phyloP scores from a whole-genome alignment of 1,284 basidiomycete genomes.

The Irpex sp. region DNA sequence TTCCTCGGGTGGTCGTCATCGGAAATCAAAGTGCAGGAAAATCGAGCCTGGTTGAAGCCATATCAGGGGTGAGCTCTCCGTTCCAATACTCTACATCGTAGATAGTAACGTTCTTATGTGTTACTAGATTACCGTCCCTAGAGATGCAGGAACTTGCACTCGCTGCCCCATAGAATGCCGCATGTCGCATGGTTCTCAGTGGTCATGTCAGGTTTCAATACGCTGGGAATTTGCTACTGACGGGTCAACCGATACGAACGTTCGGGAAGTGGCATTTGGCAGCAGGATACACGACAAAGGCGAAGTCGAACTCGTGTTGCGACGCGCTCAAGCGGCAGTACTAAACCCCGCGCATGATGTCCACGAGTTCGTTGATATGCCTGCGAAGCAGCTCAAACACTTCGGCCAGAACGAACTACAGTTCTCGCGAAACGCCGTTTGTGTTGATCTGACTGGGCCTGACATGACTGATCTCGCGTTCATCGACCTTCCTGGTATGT shows the following conservation, averaged over 20 bases:
- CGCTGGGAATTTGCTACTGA: constrained; percentile 29
- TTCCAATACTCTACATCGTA: not conserved
- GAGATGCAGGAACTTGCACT: constrained; percentile 22
- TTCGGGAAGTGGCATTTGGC: constrained; percentile 34
- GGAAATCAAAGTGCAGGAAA: constrained; percentile 38
- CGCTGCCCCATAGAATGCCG: constrained; percentile 60
- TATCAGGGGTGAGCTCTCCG: constrained; percentile 44
- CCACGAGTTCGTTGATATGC: constrained; percentile 22
- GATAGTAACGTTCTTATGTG: not conserved
- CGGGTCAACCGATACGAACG: constrained; percentile 20
- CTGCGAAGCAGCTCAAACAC: constrained; percentile 18
- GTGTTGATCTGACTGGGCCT: constrained; percentile 40
- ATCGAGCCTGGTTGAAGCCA: constrained; percentile 44
- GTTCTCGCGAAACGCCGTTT: constrained; percentile 43
- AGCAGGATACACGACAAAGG: constrained; percentile 28
- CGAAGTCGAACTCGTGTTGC: constrained; percentile 36
- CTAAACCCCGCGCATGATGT: constrained; percentile 31
- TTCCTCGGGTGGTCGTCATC: constrained; percentile 27
- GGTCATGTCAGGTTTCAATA: constrained; percentile 61
- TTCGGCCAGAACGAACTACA: constrained; percentile 12
- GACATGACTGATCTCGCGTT: constrained; percentile 23
- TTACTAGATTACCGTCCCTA: constrained; percentile 19
- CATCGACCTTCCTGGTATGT: constrained; percentile 17
- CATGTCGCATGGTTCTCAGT: constrained; percentile 44
- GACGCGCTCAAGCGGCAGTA: constrained; percentile 42